phyloP scores from a whole-genome alignment of 148 eudicot species.

The Rhododendron griersonianum region DNA sequence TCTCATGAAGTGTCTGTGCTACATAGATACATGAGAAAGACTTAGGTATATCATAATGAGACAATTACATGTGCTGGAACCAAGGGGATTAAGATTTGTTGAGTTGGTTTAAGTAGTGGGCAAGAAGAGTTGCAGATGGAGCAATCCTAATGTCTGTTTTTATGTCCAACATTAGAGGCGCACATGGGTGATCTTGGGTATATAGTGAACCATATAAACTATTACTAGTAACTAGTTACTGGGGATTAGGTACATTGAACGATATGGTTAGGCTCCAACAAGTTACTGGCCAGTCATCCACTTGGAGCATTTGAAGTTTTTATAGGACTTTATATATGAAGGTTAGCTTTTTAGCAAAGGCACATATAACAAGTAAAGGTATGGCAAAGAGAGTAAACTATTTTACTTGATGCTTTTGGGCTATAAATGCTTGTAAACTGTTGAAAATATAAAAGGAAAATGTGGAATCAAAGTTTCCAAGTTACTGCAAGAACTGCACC shows the following conservation, averaged over 20 bases:
- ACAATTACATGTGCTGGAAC: background rate
- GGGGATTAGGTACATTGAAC: background rate
- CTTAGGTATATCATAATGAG: background rate
- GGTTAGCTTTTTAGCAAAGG: background rate
- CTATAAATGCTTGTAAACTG: background rate
- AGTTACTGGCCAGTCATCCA: background rate
- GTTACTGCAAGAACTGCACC: background rate
- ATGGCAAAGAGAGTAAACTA: background rate
- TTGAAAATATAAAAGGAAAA: background rate
- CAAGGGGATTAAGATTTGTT: background rate
- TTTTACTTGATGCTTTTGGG: background rate
- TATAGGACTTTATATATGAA: background rate
- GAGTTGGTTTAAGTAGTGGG: background rate
- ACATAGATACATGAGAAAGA: no score
- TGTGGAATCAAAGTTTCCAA: background rate
- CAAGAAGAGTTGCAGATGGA: background rate
- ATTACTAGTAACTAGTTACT: no score
- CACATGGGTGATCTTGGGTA: background rate
- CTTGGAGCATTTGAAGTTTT: background rate
- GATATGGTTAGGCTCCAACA: background rate
- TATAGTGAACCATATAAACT: background rate
- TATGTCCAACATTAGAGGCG: background rate
- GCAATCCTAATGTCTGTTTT: background rate
- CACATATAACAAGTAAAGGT: background rate
- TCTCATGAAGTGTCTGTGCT: no score